Evolutionary conservation across 2,329 filamentous ascomycete species (phyloP), one percentile per base, ranked within the genome.

Genomic region (Purpureocillium lavendulum): DNA sequence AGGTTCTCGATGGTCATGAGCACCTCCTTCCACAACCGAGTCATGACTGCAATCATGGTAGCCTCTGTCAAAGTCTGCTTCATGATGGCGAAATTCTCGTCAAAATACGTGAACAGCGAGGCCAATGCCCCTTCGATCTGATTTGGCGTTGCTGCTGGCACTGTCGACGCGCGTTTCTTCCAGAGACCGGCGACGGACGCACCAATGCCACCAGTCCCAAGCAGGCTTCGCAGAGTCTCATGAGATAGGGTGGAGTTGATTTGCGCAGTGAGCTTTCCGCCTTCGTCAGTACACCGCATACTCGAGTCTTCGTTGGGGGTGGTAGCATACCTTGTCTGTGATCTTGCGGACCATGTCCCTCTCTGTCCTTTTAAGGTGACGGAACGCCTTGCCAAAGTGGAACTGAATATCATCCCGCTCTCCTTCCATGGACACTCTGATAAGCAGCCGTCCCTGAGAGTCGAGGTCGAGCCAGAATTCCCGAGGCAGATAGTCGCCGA

Each of bases 11-110:
- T 84, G 1, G 90, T 94, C 51, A 89, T 81, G 13, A 98, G 72
- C 1, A 95, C 89, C 60, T 98, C 92, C 64, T 98, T 98, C 92
- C 92, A 98, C 6, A 98, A 67, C 33, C 92, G 80, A 16, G 88
- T 94, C 92, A 98, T 98, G 52, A 98, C 92, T 58, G 92, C 89
- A 51, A 89, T 80, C 90, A 98, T 96, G n/a, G 92, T 94, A 41
- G 87, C 82, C 42, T 88, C 84, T 1, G 92, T 97, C 41, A 98
- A 70, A 1, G 90, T 96, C 61, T 92, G 81, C 65, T 97, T 96
- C 89, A 98, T 95, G 51, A 97, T 95, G 43, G 88, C 87, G 62
- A 98, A 98, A 55, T 98, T 98, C 58, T 96, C 90, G 58, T 98
- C 87, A 57, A 98, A 98, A 60, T 98, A 98, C 39, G 80, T 77